phyloP scores from a whole-genome alignment of 768 basidiomycete species.

The Calvatia gigantea region DNA sequence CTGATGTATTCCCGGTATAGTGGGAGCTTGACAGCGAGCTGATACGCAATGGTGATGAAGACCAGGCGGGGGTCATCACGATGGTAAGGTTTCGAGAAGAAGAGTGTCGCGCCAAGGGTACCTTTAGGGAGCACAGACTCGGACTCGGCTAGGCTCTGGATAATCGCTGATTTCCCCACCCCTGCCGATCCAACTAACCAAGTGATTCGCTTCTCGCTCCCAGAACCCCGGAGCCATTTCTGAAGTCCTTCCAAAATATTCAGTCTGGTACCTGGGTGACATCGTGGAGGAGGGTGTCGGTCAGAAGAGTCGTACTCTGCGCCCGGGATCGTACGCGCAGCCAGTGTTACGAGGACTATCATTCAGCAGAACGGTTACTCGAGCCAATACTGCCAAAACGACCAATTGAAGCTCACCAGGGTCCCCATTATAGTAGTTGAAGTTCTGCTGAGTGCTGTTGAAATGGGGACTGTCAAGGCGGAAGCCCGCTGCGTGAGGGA shows the following conservation, averaged over 20 bases:
- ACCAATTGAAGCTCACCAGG: no score
- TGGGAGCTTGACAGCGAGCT: neutral
- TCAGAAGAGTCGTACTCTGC: slow-evolving; percentile 13
- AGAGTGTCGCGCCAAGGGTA: neutral
- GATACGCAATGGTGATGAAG: neutral
- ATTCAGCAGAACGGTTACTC: neutral
- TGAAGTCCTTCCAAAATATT: neutral
- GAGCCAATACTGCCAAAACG: no score
- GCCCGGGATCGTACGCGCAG: slow-evolving; percentile 18
- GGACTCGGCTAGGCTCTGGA: neutral
- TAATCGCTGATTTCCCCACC: neutral
- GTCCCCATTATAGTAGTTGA: neutral
- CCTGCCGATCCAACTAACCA: neutral
- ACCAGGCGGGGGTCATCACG: neutral
- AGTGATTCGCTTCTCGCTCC: neutral
- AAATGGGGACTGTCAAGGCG: no score
- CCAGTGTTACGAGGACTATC: neutral
- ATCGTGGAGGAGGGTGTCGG: neutral
- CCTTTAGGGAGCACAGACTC: no score
- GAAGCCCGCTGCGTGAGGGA: no score
- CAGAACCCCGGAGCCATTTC: neutral
- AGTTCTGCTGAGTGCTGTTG: neutral
- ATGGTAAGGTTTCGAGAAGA: neutral
- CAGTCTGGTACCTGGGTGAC: neutral
- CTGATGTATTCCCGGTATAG: neutral